These are phyloP conservation scores for Suaeda aralocaspica DNA, from an alignment of 148 eudicot species.

Conservation along the genomic window DNA sequence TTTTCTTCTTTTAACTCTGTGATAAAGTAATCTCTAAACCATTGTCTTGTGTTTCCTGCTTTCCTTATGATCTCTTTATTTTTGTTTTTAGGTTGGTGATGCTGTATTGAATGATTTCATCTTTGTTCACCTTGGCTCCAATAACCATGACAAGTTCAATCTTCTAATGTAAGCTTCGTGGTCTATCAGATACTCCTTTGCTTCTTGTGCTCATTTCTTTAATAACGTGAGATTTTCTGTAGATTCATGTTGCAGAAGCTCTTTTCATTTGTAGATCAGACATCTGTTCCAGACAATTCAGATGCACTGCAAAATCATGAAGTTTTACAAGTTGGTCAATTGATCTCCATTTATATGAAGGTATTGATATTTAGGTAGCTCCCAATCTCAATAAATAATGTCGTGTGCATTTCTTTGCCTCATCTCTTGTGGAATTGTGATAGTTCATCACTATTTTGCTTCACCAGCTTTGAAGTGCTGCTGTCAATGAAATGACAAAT, in stretches of 20 bases:
- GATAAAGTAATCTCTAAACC: background rate
- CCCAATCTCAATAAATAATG: background rate
- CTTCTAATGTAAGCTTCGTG: conserved; percentile 63
- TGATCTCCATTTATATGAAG: conserved; percentile 80
- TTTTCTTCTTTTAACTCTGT: conserved; percentile 10
- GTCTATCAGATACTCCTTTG: background rate
- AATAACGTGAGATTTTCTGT: conserved; percentile 23
- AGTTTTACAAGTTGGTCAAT: conserved; percentile 82
- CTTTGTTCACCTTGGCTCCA: conserved; percentile 74
- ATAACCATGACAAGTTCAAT: conserved; percentile 89
- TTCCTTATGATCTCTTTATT: conserved; percentile 1
- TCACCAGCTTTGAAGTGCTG: too few species aligned
- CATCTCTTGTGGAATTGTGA: background rate
- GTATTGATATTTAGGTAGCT: conserved; percentile 30
- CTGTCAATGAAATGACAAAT: background rate
- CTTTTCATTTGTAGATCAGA: conserved; percentile 87
- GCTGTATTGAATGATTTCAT: conserved; percentile 76
- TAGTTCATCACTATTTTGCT: background rate
- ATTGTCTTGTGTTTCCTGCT: background rate
- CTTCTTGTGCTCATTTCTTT: background rate
- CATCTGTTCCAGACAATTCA: conserved; percentile 82
- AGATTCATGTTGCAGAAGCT: conserved; percentile 98
- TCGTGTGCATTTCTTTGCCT: background rate
- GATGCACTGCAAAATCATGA: conserved; percentile 92
- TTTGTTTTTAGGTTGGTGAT: conserved; percentile 61